phyloP scores from a whole-genome alignment of 495 filamentous ascomycete genomes.

The Lasiosphaeris hirsuta region DNA sequence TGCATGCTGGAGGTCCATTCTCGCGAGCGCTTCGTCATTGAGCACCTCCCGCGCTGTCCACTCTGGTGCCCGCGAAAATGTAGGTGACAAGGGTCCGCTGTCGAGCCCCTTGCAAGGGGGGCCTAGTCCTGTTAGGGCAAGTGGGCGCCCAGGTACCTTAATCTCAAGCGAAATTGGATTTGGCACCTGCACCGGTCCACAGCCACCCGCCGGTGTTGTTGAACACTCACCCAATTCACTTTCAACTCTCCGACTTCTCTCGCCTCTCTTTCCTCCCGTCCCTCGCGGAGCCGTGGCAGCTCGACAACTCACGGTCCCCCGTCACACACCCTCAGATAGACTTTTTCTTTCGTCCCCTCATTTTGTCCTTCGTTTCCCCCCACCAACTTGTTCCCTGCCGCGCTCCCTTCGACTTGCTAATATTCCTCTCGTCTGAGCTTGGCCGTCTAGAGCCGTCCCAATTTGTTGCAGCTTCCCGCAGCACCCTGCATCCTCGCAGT shows the following conservation, averaged over 20 bases:
- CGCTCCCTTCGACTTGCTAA: not conserved
- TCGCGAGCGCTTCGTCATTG: not conserved
- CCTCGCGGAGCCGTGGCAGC: constrained; percentile 18
- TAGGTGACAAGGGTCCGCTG: constrained; percentile 14
- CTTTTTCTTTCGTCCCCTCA: constrained; percentile 15
- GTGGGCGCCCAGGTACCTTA: constrained; percentile 20
- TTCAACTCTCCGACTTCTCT: constrained; percentile 11
- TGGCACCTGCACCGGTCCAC: constrained; percentile 26
- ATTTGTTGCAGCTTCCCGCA: no score
- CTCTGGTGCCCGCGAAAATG: not conserved
- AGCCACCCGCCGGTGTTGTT: constrained; percentile 11
- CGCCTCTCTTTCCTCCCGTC: constrained; percentile 17
- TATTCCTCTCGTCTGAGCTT: not conserved
- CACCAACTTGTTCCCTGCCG: constrained; percentile 5
- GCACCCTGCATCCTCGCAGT: constrained; percentile 3
- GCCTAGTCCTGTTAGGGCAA: constrained; percentile 28
- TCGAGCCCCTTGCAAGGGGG: constrained; percentile 13
- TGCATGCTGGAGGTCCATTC: not conserved
- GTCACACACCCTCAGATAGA: constrained; percentile 15
- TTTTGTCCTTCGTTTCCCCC: constrained; percentile 16
- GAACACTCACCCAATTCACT: constrained; percentile 14
- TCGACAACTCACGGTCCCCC: constrained; percentile 13
- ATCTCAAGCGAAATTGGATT: constrained; percentile 38
- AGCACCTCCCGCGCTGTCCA: no score
- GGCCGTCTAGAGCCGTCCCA: not conserved